phyloP scores from a whole-genome alignment of 352 stramenopile genomes.

The Pythium inflatum region DNA sequence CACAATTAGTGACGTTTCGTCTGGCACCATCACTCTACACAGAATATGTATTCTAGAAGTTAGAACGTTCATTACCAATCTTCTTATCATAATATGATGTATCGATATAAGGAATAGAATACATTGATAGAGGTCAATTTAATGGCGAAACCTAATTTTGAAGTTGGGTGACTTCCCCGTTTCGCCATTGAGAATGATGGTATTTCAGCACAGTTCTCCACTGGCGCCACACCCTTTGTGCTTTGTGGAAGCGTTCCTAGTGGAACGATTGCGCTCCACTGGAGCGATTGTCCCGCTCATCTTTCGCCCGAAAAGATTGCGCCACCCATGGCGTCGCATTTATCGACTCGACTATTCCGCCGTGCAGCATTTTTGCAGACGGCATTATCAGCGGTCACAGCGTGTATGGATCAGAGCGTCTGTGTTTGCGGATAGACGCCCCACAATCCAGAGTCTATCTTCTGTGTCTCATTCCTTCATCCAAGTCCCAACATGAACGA shows the following conservation, averaged over 20 bases:
- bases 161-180: conserved; percentile 19
- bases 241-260: neutral
- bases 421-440: neutral
- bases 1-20: neutral
- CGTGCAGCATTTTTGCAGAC: too few species aligned
- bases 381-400: neutral
- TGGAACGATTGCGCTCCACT: conserved; percentile 18
- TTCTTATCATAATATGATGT: too few species aligned
- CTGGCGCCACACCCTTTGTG: conserved; percentile 13
- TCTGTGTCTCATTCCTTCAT: neutral
- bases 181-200: conserved; percentile 21
- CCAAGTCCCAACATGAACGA: conserved; percentile 21
- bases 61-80: too few species aligned
- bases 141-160: conserved; percentile 10
- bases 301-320: neutral
- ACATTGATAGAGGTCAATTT: neutral
- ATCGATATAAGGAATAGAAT: too few species aligned
- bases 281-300: neutral
- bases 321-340: neutral
- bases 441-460: neutral
- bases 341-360: neutral
- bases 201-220: conserved; percentile 20
- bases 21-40: neutral
- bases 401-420: neutral
- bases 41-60: neutral